A percentile compares a stretch with the other conserved stretches of the same genome.
phyloP scores from a whole-genome alignment of 2,329 filamentous ascomycete species.

The Fusarium sp. region DNA sequence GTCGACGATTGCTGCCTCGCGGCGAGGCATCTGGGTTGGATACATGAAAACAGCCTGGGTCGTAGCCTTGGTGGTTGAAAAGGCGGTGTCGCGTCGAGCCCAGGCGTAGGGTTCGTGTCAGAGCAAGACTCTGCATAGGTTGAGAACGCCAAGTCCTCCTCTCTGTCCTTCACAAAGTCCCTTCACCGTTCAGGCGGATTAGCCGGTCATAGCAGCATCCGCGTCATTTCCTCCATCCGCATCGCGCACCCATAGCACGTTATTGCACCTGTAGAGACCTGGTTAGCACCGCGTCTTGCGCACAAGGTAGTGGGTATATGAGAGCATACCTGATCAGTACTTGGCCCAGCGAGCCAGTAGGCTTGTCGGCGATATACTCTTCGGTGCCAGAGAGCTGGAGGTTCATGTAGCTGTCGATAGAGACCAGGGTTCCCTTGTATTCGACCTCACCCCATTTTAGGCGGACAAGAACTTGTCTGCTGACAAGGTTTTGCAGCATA shows the following conservation, averaged over 20 bases:
- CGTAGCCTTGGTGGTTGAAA: slow-evolving; percentile 28
- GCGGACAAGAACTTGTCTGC: slow-evolving; percentile 90
- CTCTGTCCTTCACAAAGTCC: slow-evolving; percentile 17
- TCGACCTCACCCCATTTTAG: slow-evolving; percentile 99
- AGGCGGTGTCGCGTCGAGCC: slow-evolving; percentile 27
- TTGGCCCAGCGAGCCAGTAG: slow-evolving; percentile 87
- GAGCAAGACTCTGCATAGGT: slow-evolving; percentile 24
- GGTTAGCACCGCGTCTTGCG: slow-evolving; percentile 9
- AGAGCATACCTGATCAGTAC: slow-evolving; percentile 85
- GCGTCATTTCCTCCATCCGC: slow-evolving; percentile 66
- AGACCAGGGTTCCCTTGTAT: slow-evolving; percentile 94
- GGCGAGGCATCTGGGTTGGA: slow-evolving; percentile 8
- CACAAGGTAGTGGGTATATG: background rate
- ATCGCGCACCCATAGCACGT: slow-evolving; percentile 91
- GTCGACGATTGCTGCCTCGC: slow-evolving; percentile 7
- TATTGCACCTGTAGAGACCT: slow-evolving; percentile 80
- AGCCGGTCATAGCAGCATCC: slow-evolving; percentile 73
- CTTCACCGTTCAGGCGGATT: slow-evolving; percentile 20
- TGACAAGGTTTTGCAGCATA: slow-evolving; percentile 93
- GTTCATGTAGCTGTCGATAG: slow-evolving; percentile 99
- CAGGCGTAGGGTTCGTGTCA: slow-evolving; percentile 20
- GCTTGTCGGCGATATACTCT: slow-evolving; percentile 92
- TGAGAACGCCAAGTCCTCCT: slow-evolving; percentile 21
- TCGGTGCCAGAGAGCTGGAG: slow-evolving; percentile 91
- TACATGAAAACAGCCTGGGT: slow-evolving; percentile 26